These are phyloP conservation scores for Metarhizium guizhouense DNA, from an alignment of 2,329 filamentous ascomycete genomes.

Conservation along the genomic window DNA sequence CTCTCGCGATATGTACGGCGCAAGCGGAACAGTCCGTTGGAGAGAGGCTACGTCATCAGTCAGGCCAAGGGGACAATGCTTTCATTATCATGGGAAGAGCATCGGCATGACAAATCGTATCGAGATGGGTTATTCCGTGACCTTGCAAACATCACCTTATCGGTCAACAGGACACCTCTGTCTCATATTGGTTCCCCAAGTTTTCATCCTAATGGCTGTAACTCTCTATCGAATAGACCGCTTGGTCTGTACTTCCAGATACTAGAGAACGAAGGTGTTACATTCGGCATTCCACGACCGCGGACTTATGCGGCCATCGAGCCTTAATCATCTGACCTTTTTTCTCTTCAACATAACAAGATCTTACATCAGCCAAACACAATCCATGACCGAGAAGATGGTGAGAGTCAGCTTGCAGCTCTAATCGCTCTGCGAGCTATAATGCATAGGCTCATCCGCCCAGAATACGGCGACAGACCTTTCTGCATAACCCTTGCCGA, in stretches of 20 bases:
- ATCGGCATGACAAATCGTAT: not conserved
- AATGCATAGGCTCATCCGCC: conserved; percentile 12
- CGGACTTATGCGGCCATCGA: conserved; percentile 22
- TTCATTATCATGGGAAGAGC: not conserved
- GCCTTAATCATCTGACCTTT: conserved; percentile 21
- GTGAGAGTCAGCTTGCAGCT: too few relatives aligned
- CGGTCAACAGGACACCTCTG: not conserved
- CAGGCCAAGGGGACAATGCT: not conserved
- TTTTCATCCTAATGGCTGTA: not conserved
- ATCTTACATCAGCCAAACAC: conserved; percentile 24
- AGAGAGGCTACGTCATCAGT: not conserved
- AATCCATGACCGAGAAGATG: conserved; percentile 17
- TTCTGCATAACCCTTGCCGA: conserved; percentile 25
- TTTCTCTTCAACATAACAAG: conserved; percentile 25
- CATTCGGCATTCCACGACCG: conserved; percentile 20
- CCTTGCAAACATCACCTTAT: not conserved
- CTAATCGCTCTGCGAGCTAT: too few relatives aligned
- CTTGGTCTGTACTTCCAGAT: conserved; percentile 17
- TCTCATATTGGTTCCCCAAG: not conserved
- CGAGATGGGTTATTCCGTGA: not conserved
- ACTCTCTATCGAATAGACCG: not conserved
- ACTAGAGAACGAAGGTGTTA: conserved; percentile 24
- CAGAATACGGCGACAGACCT: conserved; percentile 17
- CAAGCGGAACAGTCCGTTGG: not conserved
- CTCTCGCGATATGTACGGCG: not conserved